phyloP scores from a whole-genome alignment of 2,329 filamentous ascomycete genomes.

The Fusarium chlamydosporum region DNA sequence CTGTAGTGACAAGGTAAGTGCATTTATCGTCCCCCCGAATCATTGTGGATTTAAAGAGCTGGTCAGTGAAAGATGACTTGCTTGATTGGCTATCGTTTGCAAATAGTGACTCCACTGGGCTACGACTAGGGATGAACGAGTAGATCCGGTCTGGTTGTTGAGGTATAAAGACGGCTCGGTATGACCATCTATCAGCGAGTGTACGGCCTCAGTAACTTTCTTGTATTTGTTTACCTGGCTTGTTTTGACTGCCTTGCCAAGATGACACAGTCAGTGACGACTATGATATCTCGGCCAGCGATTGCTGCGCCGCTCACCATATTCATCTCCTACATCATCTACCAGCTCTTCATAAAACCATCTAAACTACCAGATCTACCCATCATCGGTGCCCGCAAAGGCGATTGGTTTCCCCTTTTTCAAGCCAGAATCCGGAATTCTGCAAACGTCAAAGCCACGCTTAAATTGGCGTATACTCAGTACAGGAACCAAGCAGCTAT shows the following conservation, averaged over 20 bases:
- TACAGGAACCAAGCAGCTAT: constrained; percentile 8
- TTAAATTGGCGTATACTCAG: constrained; percentile 7
- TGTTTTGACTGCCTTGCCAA: background rate
- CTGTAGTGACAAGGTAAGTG: background rate
- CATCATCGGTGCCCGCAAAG: background rate
- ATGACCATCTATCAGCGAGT: background rate
- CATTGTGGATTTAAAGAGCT: background rate
- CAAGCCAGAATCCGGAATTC: constrained; percentile 19
- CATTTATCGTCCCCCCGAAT: background rate
- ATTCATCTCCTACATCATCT: background rate
- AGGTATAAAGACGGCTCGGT: background rate
- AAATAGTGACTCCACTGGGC: background rate
- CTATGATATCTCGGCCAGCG: constrained; percentile 1
- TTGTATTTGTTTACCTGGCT: too few species aligned
- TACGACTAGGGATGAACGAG: background rate
- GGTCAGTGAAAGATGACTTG: background rate
- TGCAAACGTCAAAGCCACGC: background rate
- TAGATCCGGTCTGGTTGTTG: background rate
- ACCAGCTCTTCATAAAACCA: constrained; percentile 5
- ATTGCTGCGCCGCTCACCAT: constrained; percentile 7
- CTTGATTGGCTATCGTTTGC: background rate
- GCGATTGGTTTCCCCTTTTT: constrained; percentile 21
- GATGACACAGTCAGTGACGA: background rate
- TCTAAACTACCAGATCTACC: constrained; percentile 10
- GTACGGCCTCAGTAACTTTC: background rate